Conservation (phyloP, 257 asterid genomes). For the Solanum chaucha region DNA sequence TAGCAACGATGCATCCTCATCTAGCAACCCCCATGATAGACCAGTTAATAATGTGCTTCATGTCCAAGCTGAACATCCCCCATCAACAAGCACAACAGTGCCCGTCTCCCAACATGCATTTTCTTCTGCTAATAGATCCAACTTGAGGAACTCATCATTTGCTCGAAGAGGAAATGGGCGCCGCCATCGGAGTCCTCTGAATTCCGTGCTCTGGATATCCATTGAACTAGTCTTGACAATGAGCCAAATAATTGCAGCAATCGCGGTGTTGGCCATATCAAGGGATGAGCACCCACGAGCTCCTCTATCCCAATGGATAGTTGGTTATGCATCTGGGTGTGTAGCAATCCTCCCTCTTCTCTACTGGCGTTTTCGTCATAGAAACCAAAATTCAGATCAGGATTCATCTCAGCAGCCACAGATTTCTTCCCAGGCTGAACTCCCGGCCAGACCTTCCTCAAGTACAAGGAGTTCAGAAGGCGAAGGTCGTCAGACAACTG, state of each 20-base stretch:
- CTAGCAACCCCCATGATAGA: conserved; percentile 45
- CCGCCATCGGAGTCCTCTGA: conserved; percentile 69
- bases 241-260: conserved; percentile 79
- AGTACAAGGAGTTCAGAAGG: conserved; percentile 35
- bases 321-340: conserved; percentile 92
- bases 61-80: conserved; percentile 41
- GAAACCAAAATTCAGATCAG: conserved; percentile 66
- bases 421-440: conserved; percentile 38
- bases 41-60: conserved; percentile 31
- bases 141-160: conserved; percentile 49
- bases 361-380: conserved; percentile 72
- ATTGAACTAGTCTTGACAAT: conserved; percentile 61
- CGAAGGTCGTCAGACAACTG: conserved; percentile 41
- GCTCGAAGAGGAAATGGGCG: conserved; percentile 58
- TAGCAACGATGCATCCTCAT: conserved; percentile 44
- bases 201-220: conserved; percentile 81
- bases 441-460: conserved; percentile 32
- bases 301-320: conserved; percentile 70
- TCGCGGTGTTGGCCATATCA: conserved; percentile 61
- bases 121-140: conserved; percentile 44
- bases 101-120: conserved; percentile 43
- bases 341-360: conserved; percentile 74
- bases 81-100: conserved; percentile 48
- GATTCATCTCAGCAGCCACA: conserved; percentile 45
- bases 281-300: conserved; percentile 72